phyloP scores from a whole-genome alignment of 305 asterid genomes.

The Fraxinus latifolia region DNA sequence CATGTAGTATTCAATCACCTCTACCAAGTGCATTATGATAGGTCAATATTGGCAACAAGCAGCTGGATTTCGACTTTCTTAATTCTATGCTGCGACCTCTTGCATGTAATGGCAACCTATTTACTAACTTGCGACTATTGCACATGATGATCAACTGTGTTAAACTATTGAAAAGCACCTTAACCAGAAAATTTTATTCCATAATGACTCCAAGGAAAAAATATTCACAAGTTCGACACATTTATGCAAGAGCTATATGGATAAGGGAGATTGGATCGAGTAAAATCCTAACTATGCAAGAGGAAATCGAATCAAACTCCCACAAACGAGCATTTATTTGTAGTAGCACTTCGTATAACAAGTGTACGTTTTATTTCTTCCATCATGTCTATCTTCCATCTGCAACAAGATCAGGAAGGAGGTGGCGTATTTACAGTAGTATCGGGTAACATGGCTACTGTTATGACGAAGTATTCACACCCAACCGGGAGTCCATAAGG shows the following conservation, averaged over 20 bases:
- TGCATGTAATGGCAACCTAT: not conserved
- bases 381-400: slow-evolving; percentile 73
- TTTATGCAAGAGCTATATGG: slow-evolving; percentile 28
- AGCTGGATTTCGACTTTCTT: not conserved
- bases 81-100: not conserved
- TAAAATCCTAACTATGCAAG: slow-evolving; percentile 41
- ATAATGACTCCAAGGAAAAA: not conserved
- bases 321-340: slow-evolving; percentile 20
- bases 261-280: slow-evolving; percentile 38
- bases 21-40: not conserved
- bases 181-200: not conserved
- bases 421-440: slow-evolving; percentile 60
- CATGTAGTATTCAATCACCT: not conserved
- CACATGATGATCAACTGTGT: not conserved
- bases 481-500: slow-evolving; percentile 79
- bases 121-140: not conserved
- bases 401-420: slow-evolving; percentile 86
- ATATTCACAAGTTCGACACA: slow-evolving; percentile 12
- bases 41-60: not conserved
- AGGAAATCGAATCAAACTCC: slow-evolving; percentile 20
- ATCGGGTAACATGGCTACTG: slow-evolving; percentile 92
- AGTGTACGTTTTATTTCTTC: slow-evolving; percentile 64
- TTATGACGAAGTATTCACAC: slow-evolving; percentile 85
- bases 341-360: not conserved
- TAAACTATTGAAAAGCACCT: not conserved